Conservation (phyloP, 805 yeast genomes). For the Cyberlindnera americana region DNA sequence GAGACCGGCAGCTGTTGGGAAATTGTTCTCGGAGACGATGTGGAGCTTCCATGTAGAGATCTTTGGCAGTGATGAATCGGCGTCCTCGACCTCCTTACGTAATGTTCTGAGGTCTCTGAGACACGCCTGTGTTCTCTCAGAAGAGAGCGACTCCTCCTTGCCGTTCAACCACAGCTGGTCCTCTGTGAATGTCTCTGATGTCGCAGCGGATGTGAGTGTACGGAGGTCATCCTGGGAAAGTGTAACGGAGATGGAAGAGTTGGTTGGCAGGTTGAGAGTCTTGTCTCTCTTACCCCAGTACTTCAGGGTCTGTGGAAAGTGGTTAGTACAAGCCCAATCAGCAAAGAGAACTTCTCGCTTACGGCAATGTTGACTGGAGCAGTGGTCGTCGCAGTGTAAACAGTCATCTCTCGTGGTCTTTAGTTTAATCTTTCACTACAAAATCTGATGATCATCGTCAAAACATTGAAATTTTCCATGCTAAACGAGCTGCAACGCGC, state of each 20-base stretch:
- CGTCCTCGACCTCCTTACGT: conserved; percentile 57
- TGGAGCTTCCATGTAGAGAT: conserved; percentile 65
- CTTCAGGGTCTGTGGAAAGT: conserved; percentile 66
- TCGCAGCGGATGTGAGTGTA: conserved; percentile 86
- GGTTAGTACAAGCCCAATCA: not conserved
- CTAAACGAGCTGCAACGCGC: conserved; percentile 4
- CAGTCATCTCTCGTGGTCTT: conserved; percentile 34
- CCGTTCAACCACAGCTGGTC: conserved; percentile 89
- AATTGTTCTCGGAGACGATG: conserved; percentile 90
- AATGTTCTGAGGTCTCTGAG: conserved; percentile 67
- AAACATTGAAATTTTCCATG: conserved; percentile 3
- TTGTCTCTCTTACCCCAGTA: conserved; percentile 99
- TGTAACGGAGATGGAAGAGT: conserved; percentile 93
- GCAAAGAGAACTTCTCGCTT: conserved; percentile 73
- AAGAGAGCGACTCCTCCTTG: conserved; percentile 64
- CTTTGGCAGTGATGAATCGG: conserved; percentile 51
- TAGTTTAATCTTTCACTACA: not conserved
- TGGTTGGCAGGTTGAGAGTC: conserved; percentile 86
- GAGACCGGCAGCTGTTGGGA: conserved; percentile 98
- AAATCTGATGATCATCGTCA: too few relatives aligned
- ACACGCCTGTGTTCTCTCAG: conserved; percentile 67
- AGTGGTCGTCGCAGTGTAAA: conserved; percentile 76
- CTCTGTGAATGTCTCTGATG: conserved; percentile 48
- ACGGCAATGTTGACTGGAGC: conserved; percentile 98
- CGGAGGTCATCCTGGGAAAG: conserved; percentile 86